Base-by-base conservation (phyloP, 1,139 yeast species). In the Diutina pseudorugosa region DNA sequence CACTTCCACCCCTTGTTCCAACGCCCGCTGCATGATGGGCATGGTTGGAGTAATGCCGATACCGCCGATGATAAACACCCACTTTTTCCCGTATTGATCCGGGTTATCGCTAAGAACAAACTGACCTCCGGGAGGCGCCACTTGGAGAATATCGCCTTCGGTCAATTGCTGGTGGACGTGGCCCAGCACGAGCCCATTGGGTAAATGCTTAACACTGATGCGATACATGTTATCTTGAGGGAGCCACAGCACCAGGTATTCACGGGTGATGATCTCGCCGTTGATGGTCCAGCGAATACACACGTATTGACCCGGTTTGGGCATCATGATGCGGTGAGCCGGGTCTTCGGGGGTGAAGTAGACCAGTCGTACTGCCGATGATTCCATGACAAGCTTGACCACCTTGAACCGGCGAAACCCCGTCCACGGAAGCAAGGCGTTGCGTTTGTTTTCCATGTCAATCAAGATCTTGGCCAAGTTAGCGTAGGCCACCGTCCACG, bases 41-140 rank as follows among this genome's bases (percentile, higher is more conserved):
- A 81, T 61, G 53, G 81, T 57, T 45, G 90, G 89, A 2, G 89
- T 83, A 54, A 82, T 77, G 57, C 89, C 90, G 57, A 82, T 81
- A 52, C 89, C 90, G 52, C 83, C 85, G 30, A 79, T 75, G 53
- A 80, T 64, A 45, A 82, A 64, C 9, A 68, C 60, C 3, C 79
- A 69, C 23, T 76, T 68, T 25, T 75, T 73, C 19, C 61, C 57
- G 8, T 58, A 54, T 19, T 68, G 30, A 2, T 3, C 12, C 16
- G 47, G 47, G 23, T 27, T 7, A 1, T 19, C 66, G 50, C 66
- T 60, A 60, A 74, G 71, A 1, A 62, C 67, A 58, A 82, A 76
- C 52, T 73, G 75, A 45, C 89, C 90, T 30, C 73, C 70, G 45
- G 90, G 90, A 14, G 86, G 79, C 51, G 82, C 71, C 41, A 83